Evolutionary conservation across 116 monocot species (phyloP), one percentile per base, ranked within the genome.

Genomic region (Dioscorea cayenensis): DNA sequence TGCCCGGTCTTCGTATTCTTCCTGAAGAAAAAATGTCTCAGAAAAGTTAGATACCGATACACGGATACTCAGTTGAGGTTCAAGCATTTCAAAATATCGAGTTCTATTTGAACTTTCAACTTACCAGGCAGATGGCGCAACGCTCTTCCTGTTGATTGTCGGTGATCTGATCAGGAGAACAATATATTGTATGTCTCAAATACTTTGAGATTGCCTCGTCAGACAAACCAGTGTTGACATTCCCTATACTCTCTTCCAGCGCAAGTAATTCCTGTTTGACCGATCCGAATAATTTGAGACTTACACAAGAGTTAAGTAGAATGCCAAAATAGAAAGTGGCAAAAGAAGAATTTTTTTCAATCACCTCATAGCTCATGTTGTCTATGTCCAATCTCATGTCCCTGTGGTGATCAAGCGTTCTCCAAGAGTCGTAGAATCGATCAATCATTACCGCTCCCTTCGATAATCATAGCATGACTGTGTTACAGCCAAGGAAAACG

Each of bases 331-430:
- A 20, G 23, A 1, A 1, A 6, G 23, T 62, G 5, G 14, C 14
- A 59, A 70, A 25, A 20, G 13, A 22, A 60, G 5, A 23, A 66
- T 25, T 49, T 2, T 49, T 25, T 36, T 63, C 21, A 22, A 17
- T 51, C 51, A 95, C 95, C 92, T 95, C 95, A 73, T 95, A 95
- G 70, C 83, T 89, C 95, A 95, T 95, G 83, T 77, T 81, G 65
- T 95, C 92, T 23, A 95, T 71, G 65, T 95, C 95, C 35, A 95
- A 74, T 60, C 95, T 87, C 89, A 95, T 83, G 60, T 89, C 91
- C 27, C 80, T 76, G 69, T 95, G 89, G 70, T 87, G 86, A 82
- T 95, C 92, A 65, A 69, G 75, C 17, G 80, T 66, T 60, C 66
- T 71, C 58, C 75, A 67, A 17, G 85, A 63, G 35, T 77, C 79